Evolutionary conservation across 2,329 filamentous ascomycete species (phyloP), one percentile per base, ranked within the genome.

Genomic region (Diaporthe destruens): DNA sequence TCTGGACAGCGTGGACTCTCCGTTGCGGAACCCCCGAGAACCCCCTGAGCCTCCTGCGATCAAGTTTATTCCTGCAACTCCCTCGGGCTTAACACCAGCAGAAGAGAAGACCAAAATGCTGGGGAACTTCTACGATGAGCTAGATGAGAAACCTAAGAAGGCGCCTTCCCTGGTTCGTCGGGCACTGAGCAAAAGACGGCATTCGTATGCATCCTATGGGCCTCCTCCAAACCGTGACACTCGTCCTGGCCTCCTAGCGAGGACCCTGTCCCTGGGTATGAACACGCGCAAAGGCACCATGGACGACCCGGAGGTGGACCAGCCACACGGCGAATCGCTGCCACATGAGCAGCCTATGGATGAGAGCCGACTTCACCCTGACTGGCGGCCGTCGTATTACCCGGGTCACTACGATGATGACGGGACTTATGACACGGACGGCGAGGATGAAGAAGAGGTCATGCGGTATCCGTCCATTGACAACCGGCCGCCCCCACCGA

Each of bases 1-100:
- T 0, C 82, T 87, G 75, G 84, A 88, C 47, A 86, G 89, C 68
- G 84, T 90, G 29, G 89, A 91, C 76, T 92, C 89, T 18, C 90
- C 90, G 9, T 82, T 91, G 44, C 84, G 89, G 70, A 92, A 92
- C 75, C 90, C 90, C 18, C 86, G 89, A 59, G 84, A 83, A n/a
- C 88, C 89, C 7, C 89, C 89, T 25, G 82, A 85, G 74, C 87
- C 87, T 18, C 85, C 84, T 12, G 81, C 80, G 1, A 87, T 92
- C 76, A 87, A 89, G 71, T 89, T 92, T 73, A 91, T 90, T 44
- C 89, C 89, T 0, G 89, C 90, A 34, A 91, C 89, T 0, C 89
- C 90, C 4, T 90, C 89, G 2, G 89, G 87, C 2, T 77, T 87
- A 55, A 91, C 89, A 1, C 89, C 90, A 12, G 82, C 85, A 1